Base-by-base conservation (phyloP, 768 basidiomycete genomes). In the Mycena olivaceomarginata region DNA sequence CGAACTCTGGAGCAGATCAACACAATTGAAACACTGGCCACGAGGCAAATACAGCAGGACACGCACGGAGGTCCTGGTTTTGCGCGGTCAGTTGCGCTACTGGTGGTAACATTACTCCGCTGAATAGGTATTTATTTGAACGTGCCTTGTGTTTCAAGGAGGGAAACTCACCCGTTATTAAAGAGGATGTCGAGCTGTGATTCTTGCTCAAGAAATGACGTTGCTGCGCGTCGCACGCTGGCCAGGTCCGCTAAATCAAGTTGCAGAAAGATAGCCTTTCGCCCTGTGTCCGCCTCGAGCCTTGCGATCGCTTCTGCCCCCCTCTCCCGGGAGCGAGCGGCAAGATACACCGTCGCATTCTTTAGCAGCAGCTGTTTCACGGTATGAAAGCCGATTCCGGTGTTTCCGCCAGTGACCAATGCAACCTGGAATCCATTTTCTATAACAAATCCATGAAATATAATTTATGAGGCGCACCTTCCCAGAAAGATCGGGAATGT, bases 401-500 rank as follows among this genome's bases (percentile, higher is more conserved):
- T n/a, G 63, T 78, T 79, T 5, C 77, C 79, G 12, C 81, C 81
- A n/a, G 81, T 81, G 3, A 82, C 79, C 20, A 82, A 25, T 1
- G 48, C 45, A 16, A 82, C 72, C 72, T 81, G 65, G 5, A 2
- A 2, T 12, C 16, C 22, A 37, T 31, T 8, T 4, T n/a, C 10
- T 10, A 31, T 1, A 3, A 0, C 9, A 25, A 5, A 4, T 18
- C 59, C 25, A 46, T 31, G 12, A 5, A 40, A 48, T 48, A 16
- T 1, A 2, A 65, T 39, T 22, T 10, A 22, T 31, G 40, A 85
- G 79, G 46, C 80, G 77, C 11, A 85, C 85, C 78, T 83, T 87
- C 18, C 84, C 83, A 5, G 81, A 72, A 72, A 86, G 80, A 72
- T 86, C 84, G 15, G 85, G 85, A 1, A 86, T 76, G 46, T 86